phyloP scores from a whole-genome alignment of 2,329 filamentous ascomycete genomes.

The Penicillium hordei region DNA sequence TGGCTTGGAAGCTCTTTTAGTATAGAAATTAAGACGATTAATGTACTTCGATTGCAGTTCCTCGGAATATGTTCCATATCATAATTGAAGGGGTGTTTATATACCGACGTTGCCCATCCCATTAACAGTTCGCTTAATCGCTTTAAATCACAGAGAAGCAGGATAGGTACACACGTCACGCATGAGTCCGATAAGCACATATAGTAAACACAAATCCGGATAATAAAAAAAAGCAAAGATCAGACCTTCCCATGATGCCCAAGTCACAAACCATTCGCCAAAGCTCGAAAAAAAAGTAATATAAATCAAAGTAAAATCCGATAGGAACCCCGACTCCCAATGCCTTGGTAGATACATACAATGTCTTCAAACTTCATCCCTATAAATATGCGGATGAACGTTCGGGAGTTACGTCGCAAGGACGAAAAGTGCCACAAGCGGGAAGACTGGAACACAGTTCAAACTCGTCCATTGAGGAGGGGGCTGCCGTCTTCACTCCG shows the following conservation, averaged over 20 bases:
- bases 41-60: background rate
- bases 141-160: conserved; percentile 20
- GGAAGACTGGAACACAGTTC: conserved; percentile 3
- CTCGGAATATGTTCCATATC: conserved; percentile 2
- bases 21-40: background rate
- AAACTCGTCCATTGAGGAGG: conserved; percentile 19
- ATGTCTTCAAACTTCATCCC: conserved; percentile 4
- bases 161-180: conserved; percentile 27
- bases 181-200: conserved; percentile 25
- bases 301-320: conserved; percentile 10
- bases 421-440: conserved; percentile 12
- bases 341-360: conserved; percentile 18
- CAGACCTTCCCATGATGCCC: conserved; percentile 21
- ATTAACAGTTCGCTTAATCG: conserved; percentile 22
- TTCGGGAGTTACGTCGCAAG: background rate
- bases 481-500: conserved; percentile 27
- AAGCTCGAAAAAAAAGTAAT: conserved; percentile 8
- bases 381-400: conserved; percentile 15
- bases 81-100: conserved; percentile 21
- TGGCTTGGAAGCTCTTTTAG: background rate
- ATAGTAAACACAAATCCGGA: conserved; percentile 14
- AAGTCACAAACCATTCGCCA: conserved; percentile 20
- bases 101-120: conserved; percentile 22
- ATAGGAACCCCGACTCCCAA: conserved; percentile 16
- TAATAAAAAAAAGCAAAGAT: conserved; percentile 5